These are phyloP conservation scores for Sporisorium graminicola DNA, from an alignment of 1,284 basidiomycete species.

Conservation along the genomic window DNA sequence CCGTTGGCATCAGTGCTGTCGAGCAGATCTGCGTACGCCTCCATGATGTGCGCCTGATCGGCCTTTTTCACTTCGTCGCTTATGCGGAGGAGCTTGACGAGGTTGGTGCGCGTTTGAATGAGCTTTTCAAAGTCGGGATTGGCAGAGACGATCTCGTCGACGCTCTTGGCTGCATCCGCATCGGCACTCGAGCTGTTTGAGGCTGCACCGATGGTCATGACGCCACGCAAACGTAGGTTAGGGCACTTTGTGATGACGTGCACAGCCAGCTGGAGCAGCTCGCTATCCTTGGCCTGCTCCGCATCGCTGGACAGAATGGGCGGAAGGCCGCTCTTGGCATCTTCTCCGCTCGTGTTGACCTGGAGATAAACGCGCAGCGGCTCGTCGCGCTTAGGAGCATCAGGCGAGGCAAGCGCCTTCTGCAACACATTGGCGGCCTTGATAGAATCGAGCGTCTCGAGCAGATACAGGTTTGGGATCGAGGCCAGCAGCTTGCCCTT, in stretches of 20 bases:
- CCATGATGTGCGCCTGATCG: conserved; percentile 23
- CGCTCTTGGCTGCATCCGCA: conserved; percentile 76
- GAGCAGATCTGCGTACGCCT: conserved; percentile 45
- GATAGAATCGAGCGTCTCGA: conserved; percentile 89
- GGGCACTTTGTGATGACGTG: conserved; percentile 83
- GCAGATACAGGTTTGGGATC: conserved; percentile 86
- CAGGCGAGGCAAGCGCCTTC: conserved; percentile 76
- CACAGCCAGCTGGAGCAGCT: conserved; percentile 77
- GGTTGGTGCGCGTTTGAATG: conserved; percentile 75
- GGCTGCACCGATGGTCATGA: conserved; percentile 95
- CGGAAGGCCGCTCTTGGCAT: conserved; percentile 85
- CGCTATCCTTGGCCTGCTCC: conserved; percentile 47
- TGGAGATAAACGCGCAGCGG: conserved; percentile 86
- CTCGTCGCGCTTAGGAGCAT: conserved; percentile 67
- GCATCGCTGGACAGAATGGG: conserved; percentile 72
- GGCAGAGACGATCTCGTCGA: conserved; percentile 73
- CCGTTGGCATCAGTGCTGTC: conserved; percentile 70
- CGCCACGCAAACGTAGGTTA: conserved; percentile 80
- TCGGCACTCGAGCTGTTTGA: conserved; percentile 50
- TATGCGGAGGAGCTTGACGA: conserved; percentile 72
- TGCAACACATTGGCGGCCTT: conserved; percentile 89
- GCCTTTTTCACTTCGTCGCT: conserved; percentile 24
- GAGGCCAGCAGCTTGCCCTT: conserved; percentile 90
- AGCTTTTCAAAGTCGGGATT: conserved; percentile 88
- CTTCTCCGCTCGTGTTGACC: conserved; percentile 94